These are phyloP conservation scores for Microbotryum intermedium DNA, from an alignment of 1,284 basidiomycete genomes.

Conservation along the genomic window DNA sequence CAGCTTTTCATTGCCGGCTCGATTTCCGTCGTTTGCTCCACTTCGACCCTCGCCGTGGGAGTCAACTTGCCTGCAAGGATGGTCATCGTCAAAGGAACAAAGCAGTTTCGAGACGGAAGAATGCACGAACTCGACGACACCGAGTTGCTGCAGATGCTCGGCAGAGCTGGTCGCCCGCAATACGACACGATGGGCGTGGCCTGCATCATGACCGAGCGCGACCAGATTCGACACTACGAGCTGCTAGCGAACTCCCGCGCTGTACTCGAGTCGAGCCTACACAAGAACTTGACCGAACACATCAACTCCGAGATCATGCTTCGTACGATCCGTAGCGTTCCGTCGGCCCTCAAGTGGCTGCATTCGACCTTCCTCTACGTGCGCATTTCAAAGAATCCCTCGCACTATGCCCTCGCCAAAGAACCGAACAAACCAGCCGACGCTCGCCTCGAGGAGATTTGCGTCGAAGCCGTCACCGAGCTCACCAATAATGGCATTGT, in stretches of 20 bases:
- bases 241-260: slow-evolving; percentile 28
- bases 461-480: slow-evolving; percentile 22
- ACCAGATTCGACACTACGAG: slow-evolving; percentile 63
- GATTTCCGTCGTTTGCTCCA: slow-evolving; percentile 55
- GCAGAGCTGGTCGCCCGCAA: slow-evolving; percentile 75
- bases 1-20: slow-evolving; percentile 56
- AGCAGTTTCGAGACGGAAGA: slow-evolving; percentile 44
- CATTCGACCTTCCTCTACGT: slow-evolving; percentile 64
- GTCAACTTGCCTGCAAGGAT: slow-evolving; percentile 55
- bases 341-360: slow-evolving; percentile 59
- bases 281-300: slow-evolving; percentile 74
- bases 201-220: slow-evolving; percentile 66
- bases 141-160: slow-evolving; percentile 36
- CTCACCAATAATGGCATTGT: slow-evolving; percentile 27
- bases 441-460: slow-evolving; percentile 30
- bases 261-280: slow-evolving; percentile 44
- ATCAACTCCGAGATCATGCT: slow-evolving; percentile 86
- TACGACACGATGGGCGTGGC: slow-evolving; percentile 58
- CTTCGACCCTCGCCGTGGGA: slow-evolving; percentile 69
- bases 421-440: slow-evolving; percentile 14
- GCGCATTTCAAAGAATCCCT: slow-evolving; percentile 71
- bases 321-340: slow-evolving; percentile 60
- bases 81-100: slow-evolving; percentile 69
- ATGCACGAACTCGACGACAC: slow-evolving; percentile 46
- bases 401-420: slow-evolving; percentile 50